These are phyloP conservation scores for Phytopythium cucurbitacearum DNA, from an alignment of 352 stramenopile species.

Conservation along the genomic window DNA sequence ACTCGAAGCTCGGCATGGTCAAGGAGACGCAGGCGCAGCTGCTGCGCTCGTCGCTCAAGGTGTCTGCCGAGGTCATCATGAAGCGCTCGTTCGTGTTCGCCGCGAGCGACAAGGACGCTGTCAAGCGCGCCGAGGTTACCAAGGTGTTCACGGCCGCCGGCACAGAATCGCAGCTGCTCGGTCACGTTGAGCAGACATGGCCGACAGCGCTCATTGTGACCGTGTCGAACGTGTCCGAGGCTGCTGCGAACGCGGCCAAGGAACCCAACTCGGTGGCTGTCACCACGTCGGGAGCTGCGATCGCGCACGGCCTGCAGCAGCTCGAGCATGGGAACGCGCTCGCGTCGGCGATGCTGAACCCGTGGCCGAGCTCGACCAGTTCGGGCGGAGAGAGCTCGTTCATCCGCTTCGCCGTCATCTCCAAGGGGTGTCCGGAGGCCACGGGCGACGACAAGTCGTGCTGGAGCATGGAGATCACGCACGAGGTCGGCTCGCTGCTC, in stretches of 20 bases:
- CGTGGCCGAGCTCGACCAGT: conserved; percentile 2
- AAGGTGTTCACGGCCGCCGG: conserved; percentile 58
- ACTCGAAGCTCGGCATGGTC: conserved; percentile 78
- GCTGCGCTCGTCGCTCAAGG: conserved; percentile 67
- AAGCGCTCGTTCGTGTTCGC: conserved; percentile 72
- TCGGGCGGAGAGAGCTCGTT: conserved; percentile 28
- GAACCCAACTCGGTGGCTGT: conserved; percentile 37
- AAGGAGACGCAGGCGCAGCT: conserved; percentile 84
- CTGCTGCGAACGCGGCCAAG: conserved; percentile 32
- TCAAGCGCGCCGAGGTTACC: conserved; percentile 43
- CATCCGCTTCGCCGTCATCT: conserved; percentile 75
- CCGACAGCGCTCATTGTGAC: conserved; percentile 63
- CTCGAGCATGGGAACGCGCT: conserved; percentile 50
- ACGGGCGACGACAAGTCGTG: conserved; percentile 83
- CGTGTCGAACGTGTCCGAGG: conserved; percentile 58
- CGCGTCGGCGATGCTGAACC: conserved; percentile 39
- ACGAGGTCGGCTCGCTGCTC: conserved; percentile 84
- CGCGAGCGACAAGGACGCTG: conserved; percentile 34
- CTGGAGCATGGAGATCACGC: conserved; percentile 81
- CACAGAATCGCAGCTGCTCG: conserved; percentile 44
- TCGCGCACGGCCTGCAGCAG: conserved; percentile 32
- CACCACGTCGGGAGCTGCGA: conserved; percentile 43
- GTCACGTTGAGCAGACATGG: conserved; percentile 69
- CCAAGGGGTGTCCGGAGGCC: conserved; percentile 51
- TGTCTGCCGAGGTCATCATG: conserved; percentile 71